Base-by-base conservation (phyloP, 192 early-diverging fungal species). In the Backusella tarrabulga region DNA sequence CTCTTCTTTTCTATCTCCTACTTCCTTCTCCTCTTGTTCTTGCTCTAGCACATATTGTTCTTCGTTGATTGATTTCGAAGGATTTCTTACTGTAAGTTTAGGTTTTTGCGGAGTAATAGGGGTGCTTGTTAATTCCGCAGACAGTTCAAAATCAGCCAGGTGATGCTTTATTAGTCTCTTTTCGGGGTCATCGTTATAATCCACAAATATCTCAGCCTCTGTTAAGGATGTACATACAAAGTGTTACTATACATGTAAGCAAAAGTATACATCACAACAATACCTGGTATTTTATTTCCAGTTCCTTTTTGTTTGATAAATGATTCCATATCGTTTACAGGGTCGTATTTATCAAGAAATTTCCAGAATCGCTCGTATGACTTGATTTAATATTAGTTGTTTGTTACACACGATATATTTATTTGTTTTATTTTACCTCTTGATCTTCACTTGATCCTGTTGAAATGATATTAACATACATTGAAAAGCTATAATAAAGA, bases 381-480 rank as follows among this genome's bases (percentile, higher is more conserved):
- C 85, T 90, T 46, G 12, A 36, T 7, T n/a, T 23, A 34, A 75
- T 34, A 60, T 71, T 11, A 70, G 6, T 44, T 15, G 19, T 69
- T 26, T 3, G 17, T 56, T 44, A 44, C 19, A 35, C 1, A 72
- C 9, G 23, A 60, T 23, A 60, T 23, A 23, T 29, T 14, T 6
- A 5, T 60, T 32, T 26, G 35, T 17, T 23, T 46, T 44, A 34
- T 44, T 52, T 75, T 73, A 88, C 88, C 82, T 94, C 92, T 75
- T 92, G 91, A 63, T 95, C 94, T 26, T 88, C 81, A 9, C 91
- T 91, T 32, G 88, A 91, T n/a, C 84, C 76, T 50, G 84, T 86
- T n/a, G 91, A 91, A 7, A 93, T 85, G 32, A 95, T 85, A 74
- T 95, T 95, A 1, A 91, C 88, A 75, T 91, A 95, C 12, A 85